Conservation (phyloP, 768 basidiomycete species). For the Naganishia vaughanmartiniae region DNA sequence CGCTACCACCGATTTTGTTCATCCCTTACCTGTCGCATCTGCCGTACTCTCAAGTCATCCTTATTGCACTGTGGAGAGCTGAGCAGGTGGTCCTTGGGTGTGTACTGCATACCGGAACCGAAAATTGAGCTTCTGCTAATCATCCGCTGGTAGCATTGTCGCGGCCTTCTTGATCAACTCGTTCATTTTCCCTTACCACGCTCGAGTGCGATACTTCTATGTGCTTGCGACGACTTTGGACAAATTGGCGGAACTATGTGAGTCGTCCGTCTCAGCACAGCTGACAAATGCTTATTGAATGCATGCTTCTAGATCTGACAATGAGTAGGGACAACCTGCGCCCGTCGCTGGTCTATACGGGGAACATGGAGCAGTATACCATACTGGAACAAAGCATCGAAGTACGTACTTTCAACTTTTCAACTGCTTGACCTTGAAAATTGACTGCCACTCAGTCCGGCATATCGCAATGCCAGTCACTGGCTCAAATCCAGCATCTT, state of each 20-base stretch:
- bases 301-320: slow-evolving; percentile 34
- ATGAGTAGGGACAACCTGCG: slow-evolving; percentile 49
- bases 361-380: slow-evolving; percentile 38
- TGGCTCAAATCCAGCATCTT: slow-evolving; percentile 46
- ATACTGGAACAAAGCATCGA: slow-evolving; percentile 37
- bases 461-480: slow-evolving; percentile 37
- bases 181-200: slow-evolving; percentile 49
- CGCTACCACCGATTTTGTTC: slow-evolving; percentile 51
- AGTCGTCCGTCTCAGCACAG: slow-evolving; percentile 19
- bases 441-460: slow-evolving; percentile 31
- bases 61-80: slow-evolving; percentile 46
- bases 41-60: slow-evolving; percentile 37
- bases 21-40: slow-evolving; percentile 42
- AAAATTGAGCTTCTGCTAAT: not conserved
- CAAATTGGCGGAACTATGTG: slow-evolving; percentile 44
- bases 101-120: not conserved
- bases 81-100: slow-evolving; percentile 44
- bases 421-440: not conserved
- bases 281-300: not conserved
- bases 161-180: slow-evolving; percentile 49
- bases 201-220: slow-evolving; percentile 45
- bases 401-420: slow-evolving; percentile 21
- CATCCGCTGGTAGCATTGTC: slow-evolving; percentile 38
- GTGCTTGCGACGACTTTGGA: slow-evolving; percentile 42
- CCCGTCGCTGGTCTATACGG: slow-evolving; percentile 42